These are phyloP conservation scores for Aspergillus hiratsukae DNA, from an alignment of 2,329 filamentous ascomycete genomes.

Conservation along the genomic window DNA sequence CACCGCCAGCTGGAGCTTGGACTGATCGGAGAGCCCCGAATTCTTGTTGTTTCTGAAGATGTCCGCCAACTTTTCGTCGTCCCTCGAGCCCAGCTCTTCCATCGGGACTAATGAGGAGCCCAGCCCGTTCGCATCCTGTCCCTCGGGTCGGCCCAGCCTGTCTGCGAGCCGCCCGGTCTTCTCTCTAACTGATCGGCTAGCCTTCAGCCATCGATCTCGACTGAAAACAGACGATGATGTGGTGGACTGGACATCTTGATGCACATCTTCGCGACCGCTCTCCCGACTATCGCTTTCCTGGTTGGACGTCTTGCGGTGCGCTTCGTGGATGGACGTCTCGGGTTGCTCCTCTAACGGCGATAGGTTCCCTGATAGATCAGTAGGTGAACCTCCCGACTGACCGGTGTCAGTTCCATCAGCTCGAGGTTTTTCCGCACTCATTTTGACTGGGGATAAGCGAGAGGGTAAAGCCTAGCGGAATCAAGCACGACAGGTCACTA, in stretches of 20 bases:
- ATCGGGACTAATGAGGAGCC: slow-evolving; percentile 1
- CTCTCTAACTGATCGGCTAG: slow-evolving; percentile 1
- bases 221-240: background rate
- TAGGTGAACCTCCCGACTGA: background rate
- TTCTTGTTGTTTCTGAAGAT: background rate
- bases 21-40: background rate
- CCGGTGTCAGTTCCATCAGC: background rate
- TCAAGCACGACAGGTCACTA: background rate
- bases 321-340: background rate
- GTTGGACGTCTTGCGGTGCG: background rate
- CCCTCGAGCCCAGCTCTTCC: slow-evolving; percentile 6
- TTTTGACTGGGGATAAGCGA: background rate
- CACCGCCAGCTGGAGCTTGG: slow-evolving; percentile 3
- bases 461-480: background rate
- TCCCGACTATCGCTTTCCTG: background rate
- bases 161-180: slow-evolving; percentile 3
- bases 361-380: background rate
- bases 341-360: background rate
- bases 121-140: background rate
- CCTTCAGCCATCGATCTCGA: slow-evolving; percentile 1
- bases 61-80: slow-evolving; percentile 6
- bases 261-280: background rate
- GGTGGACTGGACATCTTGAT: background rate
- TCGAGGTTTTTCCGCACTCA: background rate
- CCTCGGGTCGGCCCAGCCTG: background rate